Evolutionary conservation across 2,329 filamentous ascomycete species (phyloP), one percentile per base, ranked within the genome.

Genomic region (Coniochaeta hoffmannii): DNA sequence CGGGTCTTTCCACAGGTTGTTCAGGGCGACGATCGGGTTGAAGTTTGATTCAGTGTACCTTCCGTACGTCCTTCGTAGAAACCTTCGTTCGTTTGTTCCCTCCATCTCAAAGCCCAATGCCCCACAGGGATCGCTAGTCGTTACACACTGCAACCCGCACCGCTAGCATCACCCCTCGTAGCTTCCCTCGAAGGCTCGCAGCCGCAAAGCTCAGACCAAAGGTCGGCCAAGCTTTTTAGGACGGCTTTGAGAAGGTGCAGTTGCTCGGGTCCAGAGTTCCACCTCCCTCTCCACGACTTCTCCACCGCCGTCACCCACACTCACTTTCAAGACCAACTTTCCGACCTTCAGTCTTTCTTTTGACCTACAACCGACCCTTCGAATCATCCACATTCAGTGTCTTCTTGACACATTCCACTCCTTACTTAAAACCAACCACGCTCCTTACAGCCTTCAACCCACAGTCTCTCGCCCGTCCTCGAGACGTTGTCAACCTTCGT

Each of bases 381-480:
- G 50, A 22, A 31, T 34, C 31, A 26, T 28, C 44, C n/a, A 36
- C 31, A 56, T 41, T 56, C 36, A 38, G 54, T 59, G 56, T 55
- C 55, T 55, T 41, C 56, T 57, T 58, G 56, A 56, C 62, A 59
- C 53, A 61, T 58, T 41, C 31, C 57, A 56, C 55, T 61, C 62
- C 58, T 63, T 62, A 46, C 50, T 12, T 31, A 54, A n/a, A 50
- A 55, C 30, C 8, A 10, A 26, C 44, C 34, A 35, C 50, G 35
- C 41, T 32, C 36, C 46, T 56, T 58, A 34, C 49, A 32, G 22
- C 7, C 32, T 26, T 5, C 49, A 51, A n/a, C 22, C 49, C n/a
- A 15, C 49, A 31, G 6, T 50, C 17, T 51, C 49, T 14, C 49
- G 19, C 19, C n/a, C 30, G 44, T 54, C 58, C 35, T 58, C 58